Evolutionary conservation across 768 basidiomycete genomes (phyloP).

Genomic region (Suillus luteus): DNA sequence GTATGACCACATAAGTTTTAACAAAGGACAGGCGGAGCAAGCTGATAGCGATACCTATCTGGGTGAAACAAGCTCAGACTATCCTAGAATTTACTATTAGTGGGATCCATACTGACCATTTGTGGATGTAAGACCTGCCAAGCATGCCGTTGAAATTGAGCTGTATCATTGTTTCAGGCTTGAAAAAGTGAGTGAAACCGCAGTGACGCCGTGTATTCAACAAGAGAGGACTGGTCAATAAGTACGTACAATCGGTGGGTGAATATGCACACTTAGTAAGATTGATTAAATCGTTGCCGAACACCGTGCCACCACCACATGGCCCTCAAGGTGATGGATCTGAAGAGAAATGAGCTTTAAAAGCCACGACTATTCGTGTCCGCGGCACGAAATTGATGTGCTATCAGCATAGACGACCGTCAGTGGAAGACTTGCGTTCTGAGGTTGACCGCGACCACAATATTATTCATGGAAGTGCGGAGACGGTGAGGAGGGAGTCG

Average conservation of each 20-base stretch:
- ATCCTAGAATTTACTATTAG: background rate
- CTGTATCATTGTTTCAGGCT: background rate
- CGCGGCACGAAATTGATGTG: constrained; percentile 52
- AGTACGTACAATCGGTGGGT: constrained; percentile 3
- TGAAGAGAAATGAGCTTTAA: constrained; percentile 52
- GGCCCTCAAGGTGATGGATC: too few species aligned
- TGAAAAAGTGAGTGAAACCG: too few species aligned
- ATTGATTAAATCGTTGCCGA: background rate
- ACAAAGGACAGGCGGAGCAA: too few species aligned
- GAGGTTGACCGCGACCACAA: constrained; percentile 15
- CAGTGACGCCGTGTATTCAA: background rate
- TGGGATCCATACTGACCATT: background rate
- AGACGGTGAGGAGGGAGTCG: constrained; percentile 51
- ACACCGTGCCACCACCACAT: too few species aligned
- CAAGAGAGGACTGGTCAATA: background rate
- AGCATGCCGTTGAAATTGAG: background rate
- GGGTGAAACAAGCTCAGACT: background rate
- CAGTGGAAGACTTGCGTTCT: constrained; percentile 27
- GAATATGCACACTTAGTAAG: background rate
- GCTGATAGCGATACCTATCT: background rate
- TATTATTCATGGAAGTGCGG: constrained; percentile 22
- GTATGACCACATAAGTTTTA: too few species aligned
- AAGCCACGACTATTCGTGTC: constrained; percentile 40
- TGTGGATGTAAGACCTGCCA: background rate
- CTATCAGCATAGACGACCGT: constrained; percentile 56